phyloP scores from a whole-genome alignment of 2,329 filamentous ascomycete genomes.

The Arthrobotrys sphaeroides region DNA sequence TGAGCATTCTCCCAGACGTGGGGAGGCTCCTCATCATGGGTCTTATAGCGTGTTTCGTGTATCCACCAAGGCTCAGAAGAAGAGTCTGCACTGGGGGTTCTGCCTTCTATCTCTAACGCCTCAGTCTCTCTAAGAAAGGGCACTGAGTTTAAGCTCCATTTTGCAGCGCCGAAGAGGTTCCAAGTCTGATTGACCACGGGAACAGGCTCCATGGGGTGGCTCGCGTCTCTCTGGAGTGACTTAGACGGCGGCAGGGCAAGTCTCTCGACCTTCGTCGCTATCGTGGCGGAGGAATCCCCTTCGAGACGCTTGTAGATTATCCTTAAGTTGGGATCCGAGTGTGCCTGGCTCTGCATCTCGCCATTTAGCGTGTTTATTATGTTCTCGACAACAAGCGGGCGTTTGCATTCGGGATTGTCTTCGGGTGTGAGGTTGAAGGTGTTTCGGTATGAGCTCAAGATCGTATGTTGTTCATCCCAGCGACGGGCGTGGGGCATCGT shows the following conservation, averaged over 20 bases:
- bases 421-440: slow-evolving; percentile 13
- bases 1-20: slow-evolving; percentile 15
- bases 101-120: slow-evolving; percentile 1
- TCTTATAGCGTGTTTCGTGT: slow-evolving; percentile 19
- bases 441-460: slow-evolving; percentile 29
- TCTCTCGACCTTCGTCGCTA: slow-evolving; percentile 21
- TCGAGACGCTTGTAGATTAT: slow-evolving; percentile 17
- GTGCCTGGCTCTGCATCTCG: slow-evolving; percentile 32
- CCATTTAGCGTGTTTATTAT: slow-evolving; percentile 26
- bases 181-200: slow-evolving; percentile 32
- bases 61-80: slow-evolving; percentile 39
- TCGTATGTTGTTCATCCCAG: slow-evolving; percentile 20
- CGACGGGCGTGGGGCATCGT: slow-evolving; percentile 36
- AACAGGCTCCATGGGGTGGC: slow-evolving; percentile 3
- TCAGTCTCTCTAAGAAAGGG: slow-evolving; percentile 1
- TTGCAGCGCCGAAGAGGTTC: slow-evolving; percentile 37
- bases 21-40: background rate
- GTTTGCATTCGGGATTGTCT: background rate
- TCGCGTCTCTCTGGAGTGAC: slow-evolving; percentile 10
- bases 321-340: slow-evolving; percentile 50
- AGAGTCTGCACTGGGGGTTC: background rate
- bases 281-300: slow-evolving; percentile 1
- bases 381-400: background rate
- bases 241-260: slow-evolving; percentile 25
- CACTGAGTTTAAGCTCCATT: slow-evolving; percentile 43